A percentile compares a stretch with the other conserved stretches of the same genome.
Conservation (phyloP, 75 land plant species). For the Sequoia sempervirens region DNA sequence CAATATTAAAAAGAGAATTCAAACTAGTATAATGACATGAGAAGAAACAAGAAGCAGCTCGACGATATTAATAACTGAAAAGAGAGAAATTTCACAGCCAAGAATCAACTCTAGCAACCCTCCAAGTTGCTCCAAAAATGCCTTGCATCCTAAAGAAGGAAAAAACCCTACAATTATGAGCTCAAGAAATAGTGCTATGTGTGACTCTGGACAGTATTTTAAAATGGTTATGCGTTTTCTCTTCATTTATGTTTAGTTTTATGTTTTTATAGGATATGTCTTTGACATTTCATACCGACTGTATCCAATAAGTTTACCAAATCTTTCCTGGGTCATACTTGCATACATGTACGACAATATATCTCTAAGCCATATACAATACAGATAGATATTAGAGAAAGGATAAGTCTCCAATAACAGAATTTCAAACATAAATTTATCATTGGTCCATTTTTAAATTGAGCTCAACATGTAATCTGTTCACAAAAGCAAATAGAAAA, state of each 20-base stretch:
- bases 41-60: background rate
- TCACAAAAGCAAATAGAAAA: background rate
- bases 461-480: background rate
- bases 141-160: background rate
- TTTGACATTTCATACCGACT: background rate
- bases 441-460: background rate
- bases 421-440: background rate
- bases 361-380: background rate
- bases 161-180: background rate
- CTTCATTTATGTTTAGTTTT: no score
- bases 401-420: background rate
- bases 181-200: background rate
- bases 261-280: background rate
- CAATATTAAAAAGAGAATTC: background rate
- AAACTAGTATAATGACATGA: background rate
- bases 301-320: background rate
- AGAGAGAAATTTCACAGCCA: background rate
- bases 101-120: background rate
- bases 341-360: background rate
- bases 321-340: background rate
- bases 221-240: background rate
- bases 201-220: background rate
- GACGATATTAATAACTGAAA: no score
- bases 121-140: background rate
- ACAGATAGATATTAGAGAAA: background rate